These are phyloP conservation scores for Porphyrellus sp. DNA, from an alignment of 1,284 basidiomycete genomes.

Conservation along the genomic window DNA sequence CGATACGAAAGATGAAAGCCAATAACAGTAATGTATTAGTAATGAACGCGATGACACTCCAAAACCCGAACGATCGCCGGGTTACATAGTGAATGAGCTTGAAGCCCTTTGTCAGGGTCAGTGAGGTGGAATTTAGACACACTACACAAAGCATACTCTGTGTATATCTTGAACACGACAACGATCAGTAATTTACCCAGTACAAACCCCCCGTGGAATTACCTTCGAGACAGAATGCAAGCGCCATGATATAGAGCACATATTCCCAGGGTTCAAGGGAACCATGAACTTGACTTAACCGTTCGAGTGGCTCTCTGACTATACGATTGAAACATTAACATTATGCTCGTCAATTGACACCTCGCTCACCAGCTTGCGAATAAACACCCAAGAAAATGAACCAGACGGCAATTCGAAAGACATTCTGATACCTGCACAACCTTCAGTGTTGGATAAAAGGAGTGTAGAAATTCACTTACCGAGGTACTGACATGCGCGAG, in stretches of 20 bases:
- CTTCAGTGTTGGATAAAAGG: slow-evolving; percentile 1
- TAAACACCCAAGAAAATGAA: slow-evolving; percentile 81
- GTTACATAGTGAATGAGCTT: slow-evolving; percentile 65
- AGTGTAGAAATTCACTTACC: slow-evolving; percentile 40
- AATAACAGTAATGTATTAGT: slow-evolving; percentile 70
- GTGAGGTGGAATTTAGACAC: background rate
- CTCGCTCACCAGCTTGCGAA: slow-evolving; percentile 68
- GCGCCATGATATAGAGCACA: slow-evolving; percentile 69
- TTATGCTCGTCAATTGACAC: background rate
- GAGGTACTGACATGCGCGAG: slow-evolving; percentile 80
- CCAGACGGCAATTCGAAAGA: slow-evolving; percentile 77
- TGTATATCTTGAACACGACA: slow-evolving; percentile 48
- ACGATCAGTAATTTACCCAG: slow-evolving; percentile 3
- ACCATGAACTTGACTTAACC: slow-evolving; percentile 46
- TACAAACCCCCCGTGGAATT: slow-evolving; percentile 13
- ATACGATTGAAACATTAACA: slow-evolving; percentile 6
- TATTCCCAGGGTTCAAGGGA: slow-evolving; percentile 76
- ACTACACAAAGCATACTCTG: slow-evolving; percentile 47
- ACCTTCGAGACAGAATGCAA: slow-evolving; percentile 81
- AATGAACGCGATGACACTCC: slow-evolving; percentile 69
- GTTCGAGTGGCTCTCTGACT: slow-evolving; percentile 74
- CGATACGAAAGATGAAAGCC: slow-evolving; percentile 73
- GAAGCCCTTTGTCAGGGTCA: slow-evolving; percentile 48
- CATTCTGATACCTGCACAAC: slow-evolving; percentile 64
- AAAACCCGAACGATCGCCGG: slow-evolving; percentile 76